A percentile compares a stretch with the other conserved stretches of the same genome.
phyloP scores from a whole-genome alignment of 768 basidiomycete species.

The Cystobasidiopsis lactophilus region DNA sequence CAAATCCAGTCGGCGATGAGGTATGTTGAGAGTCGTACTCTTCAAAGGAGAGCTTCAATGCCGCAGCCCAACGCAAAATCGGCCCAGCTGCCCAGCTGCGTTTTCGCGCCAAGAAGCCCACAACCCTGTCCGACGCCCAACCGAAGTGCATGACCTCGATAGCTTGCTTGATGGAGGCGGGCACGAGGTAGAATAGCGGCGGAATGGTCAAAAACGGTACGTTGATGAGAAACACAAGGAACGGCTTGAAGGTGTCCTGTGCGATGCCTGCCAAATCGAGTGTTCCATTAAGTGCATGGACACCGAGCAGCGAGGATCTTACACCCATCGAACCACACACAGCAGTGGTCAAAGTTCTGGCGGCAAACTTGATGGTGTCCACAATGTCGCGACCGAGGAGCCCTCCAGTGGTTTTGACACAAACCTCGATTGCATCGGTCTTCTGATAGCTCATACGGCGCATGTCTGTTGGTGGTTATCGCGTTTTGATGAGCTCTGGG shows the following conservation, averaged over 20 bases:
- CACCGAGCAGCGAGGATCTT: too few species aligned
- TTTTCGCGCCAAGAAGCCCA: conserved; percentile 3
- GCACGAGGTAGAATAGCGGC: too few species aligned
- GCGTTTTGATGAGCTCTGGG: too few species aligned
- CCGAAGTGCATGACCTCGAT: too few species aligned
- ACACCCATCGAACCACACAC: conserved; percentile 20
- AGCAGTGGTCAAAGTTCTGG: conserved; percentile 26
- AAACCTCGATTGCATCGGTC: too few species aligned
- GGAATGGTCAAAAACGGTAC: too few species aligned
- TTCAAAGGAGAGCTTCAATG: conserved; percentile 2
- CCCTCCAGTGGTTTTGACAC: conserved; percentile 25
- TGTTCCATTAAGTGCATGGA: too few species aligned
- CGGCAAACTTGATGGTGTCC: conserved; percentile 23
- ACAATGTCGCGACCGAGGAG: conserved; percentile 25
- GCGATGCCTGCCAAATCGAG: too few species aligned
- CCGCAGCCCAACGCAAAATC: conserved; percentile 11
- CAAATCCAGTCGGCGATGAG: background rate
- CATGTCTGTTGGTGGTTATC: too few species aligned
- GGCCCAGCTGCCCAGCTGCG: conserved; percentile 3
- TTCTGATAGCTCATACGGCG: too few species aligned
- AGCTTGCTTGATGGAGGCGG: too few species aligned
- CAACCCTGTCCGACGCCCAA: too few species aligned
- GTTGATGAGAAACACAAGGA: conserved; percentile 1
- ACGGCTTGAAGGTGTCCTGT: conserved; percentile 5
- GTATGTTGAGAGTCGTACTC: background rate